Conservation (phyloP, 768 basidiomycete species). For the Tylopilus vinaceipallidus region DNA sequence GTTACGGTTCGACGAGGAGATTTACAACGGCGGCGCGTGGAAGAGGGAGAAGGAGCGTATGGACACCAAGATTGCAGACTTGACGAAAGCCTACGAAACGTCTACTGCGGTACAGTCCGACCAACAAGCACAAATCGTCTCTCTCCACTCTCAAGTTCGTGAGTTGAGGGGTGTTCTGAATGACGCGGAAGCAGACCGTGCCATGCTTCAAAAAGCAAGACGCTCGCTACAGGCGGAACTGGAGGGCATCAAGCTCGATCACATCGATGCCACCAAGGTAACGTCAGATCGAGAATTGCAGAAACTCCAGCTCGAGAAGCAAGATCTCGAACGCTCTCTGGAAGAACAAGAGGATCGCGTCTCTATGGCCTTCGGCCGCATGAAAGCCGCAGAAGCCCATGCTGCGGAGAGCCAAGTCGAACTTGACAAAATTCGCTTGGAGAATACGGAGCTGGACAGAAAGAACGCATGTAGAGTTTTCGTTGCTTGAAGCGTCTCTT, state of each 20-base stretch:
- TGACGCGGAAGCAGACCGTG: conserved; percentile 81
- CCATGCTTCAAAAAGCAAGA: conserved; percentile 77
- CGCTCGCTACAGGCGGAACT: conserved; percentile 77
- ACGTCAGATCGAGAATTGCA: conserved; percentile 75
- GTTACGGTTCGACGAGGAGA: conserved; percentile 71
- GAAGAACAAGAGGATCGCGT: conserved; percentile 80
- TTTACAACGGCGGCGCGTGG: conserved; percentile 77
- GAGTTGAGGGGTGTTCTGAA: conserved; percentile 79
- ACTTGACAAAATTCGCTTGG: conserved; percentile 71
- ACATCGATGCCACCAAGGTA: conserved; percentile 65
- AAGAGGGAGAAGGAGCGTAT: conserved; percentile 85
- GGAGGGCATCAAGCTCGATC: conserved; percentile 75
- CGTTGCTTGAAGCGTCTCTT: not conserved
- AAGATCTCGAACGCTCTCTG: conserved; percentile 73
- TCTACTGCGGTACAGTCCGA: conserved; percentile 71
- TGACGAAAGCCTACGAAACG: conserved; percentile 73
- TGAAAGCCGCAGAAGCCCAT: conserved; percentile 78
- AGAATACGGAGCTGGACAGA: conserved; percentile 79
- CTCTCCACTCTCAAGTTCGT: conserved; percentile 81
- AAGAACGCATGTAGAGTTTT: conserved; percentile 54
- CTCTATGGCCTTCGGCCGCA: conserved; percentile 65
- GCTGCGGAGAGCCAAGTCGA: conserved; percentile 76
- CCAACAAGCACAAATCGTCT: conserved; percentile 81
- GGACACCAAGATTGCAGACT: conserved; percentile 76
- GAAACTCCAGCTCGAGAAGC: conserved; percentile 73